A percentile compares a stretch with the other conserved stretches of the same genome.
Evolutionary conservation across 129 eudicot genomes (phyloP).

Genomic region (Smallanthus sonchifolius): DNA sequence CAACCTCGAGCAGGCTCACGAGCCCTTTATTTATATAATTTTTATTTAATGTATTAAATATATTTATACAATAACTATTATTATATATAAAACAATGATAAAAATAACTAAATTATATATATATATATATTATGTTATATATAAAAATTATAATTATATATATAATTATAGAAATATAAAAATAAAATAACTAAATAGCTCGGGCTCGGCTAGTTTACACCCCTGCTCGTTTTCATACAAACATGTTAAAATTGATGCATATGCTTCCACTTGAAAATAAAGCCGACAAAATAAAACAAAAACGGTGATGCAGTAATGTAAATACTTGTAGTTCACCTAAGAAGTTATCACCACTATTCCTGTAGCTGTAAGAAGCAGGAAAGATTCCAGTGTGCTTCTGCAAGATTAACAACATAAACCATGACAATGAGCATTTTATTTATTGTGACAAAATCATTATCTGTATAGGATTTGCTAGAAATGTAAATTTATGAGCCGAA

Average conservation of each 20-base stretch:
- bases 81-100: too few relatives aligned
- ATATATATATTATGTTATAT: too few relatives aligned
- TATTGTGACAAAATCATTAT: neutral
- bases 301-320: neutral
- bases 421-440: neutral
- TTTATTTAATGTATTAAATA: too few relatives aligned
- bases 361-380: slow-evolving; percentile 57
- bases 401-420: slow-evolving; percentile 14
- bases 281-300: neutral
- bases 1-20: too few relatives aligned
- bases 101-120: too few relatives aligned
- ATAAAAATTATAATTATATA: too few relatives aligned
- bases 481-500: neutral
- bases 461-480: neutral
- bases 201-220: too few relatives aligned
- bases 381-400: slow-evolving; percentile 72
- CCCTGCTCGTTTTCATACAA: neutral
- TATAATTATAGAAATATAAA: too few relatives aligned
- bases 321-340: slow-evolving; percentile 49
- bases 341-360: slow-evolving; percentile 42
- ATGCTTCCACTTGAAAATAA: slow-evolving; percentile 11
- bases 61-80: too few relatives aligned
- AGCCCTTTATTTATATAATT: too few relatives aligned
- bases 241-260: neutral
- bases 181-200: too few relatives aligned